Evolutionary conservation across 1,139 yeast genomes (phyloP), one percentile per base, ranked within the genome.

Genomic region (Diutina catenulata): DNA sequence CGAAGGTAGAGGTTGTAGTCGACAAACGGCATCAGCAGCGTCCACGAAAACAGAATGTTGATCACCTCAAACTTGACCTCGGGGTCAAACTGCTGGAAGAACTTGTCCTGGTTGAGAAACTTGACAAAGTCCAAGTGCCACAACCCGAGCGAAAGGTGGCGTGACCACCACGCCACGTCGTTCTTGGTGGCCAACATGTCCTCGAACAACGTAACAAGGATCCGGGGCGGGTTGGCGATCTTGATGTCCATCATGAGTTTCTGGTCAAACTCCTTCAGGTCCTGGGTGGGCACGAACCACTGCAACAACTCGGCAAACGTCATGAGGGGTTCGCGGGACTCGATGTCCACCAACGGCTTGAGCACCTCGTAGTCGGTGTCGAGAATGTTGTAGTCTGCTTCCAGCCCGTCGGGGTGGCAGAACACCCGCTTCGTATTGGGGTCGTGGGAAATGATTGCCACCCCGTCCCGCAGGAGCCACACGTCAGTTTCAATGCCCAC

Each of bases 401-500:
- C 62, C 15, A 56, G 49, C 6, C 70, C 71, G 33, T 62, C 50
- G n/a, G 47, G 49, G 43, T 60, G 63, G 29, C 76, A 76, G 52
- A 75, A 81, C n/a, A 77, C 68, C 27, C 91, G 61, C 37, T 62
- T 60, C 10, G 88, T 74, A 45, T 58, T 64, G 8, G 66, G 60
- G 50, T 81, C 91, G 55, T 91, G 98, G 37, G 82, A 74, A 23
- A 91, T 71, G 5, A 88, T 82, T 21, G 86, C 67, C 4, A 72
- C 71, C 10, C 79, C 75, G 56, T 91, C 98, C 5, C 59, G 57
- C 2, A 93, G 67, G 40, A 86, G 63, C 64, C 88, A 95, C 36
- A 88, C 64, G 55, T 91, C 95, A 7, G 94, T 80, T 55, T 88
- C 97, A 29, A 91, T 69, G 9, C 76, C 70, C 16, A 73, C 70